A percentile compares a stretch with the other conserved stretches of the same genome.
Evolutionary conservation across 768 basidiomycete genomes (phyloP).

Genomic region (Lepiota brunneoincarnata): DNA sequence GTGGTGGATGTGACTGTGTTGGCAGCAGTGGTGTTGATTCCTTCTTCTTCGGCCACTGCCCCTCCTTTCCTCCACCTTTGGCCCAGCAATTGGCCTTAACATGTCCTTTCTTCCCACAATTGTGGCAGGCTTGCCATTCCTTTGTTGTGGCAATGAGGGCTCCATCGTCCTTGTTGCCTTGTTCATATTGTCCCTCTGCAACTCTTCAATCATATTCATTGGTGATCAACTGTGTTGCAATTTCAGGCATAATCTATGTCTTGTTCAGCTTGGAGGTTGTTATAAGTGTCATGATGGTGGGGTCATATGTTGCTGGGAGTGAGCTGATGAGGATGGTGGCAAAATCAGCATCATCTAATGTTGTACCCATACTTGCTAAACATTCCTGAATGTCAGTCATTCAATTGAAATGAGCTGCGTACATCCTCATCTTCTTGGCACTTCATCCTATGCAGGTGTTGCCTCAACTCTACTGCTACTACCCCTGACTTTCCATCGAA

Average conservation of each 20-base stretch:
- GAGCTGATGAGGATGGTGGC: slow-evolving; percentile 14
- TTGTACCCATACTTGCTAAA: no score
- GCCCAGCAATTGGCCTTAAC: slow-evolving; percentile 30
- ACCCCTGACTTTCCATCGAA: slow-evolving; percentile 14
- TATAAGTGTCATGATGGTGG: slow-evolving; percentile 13
- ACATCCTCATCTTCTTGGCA: slow-evolving; percentile 17
- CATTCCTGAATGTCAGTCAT: no score
- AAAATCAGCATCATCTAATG: no score
- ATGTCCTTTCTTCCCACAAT: slow-evolving; percentile 30
- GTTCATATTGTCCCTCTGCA: no score
- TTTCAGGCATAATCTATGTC: not conserved
- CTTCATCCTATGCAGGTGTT: slow-evolving; percentile 11
- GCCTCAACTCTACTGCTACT: slow-evolving; percentile 15
- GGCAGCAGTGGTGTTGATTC: not conserved
- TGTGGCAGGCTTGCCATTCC: slow-evolving; percentile 19
- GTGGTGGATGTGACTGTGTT: slow-evolving; percentile 3
- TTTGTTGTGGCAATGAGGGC: no score
- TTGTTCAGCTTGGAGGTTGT: slow-evolving; percentile 11
- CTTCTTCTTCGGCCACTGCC: slow-evolving; percentile 24
- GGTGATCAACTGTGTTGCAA: no score
- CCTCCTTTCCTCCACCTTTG: slow-evolving; percentile 35
- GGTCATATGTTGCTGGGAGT: slow-evolving; percentile 14
- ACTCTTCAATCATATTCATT: no score
- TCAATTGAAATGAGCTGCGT: no score
- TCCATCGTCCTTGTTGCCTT: no score